Evolutionary conservation across 176 grass and related monocot species (phyloP).

Genomic region (Zea mays): Zm-B73-REFERENCE-NAM-5.0 NC_050104.1:134482501-134483000

Average conservation of each 20-base stretch:
- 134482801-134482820: too few relatives aligned
- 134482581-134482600: background rate
- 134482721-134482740: background rate
- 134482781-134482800: background rate
- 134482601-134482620: background rate
- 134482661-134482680: background rate
- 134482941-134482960: background rate
- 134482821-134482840: too few relatives aligned
- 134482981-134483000: background rate
- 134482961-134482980: background rate
- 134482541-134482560: background rate
- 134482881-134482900: background rate
- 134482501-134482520: background rate
- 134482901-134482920: background rate
- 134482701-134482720: background rate
- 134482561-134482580: background rate
- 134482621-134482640: background rate
- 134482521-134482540: background rate
- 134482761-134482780: background rate
- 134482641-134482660: background rate
- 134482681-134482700: background rate
- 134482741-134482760: background rate
- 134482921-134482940: background rate
- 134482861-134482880: too few relatives aligned
- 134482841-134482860: too few relatives aligned